These are phyloP conservation scores for Biscutella auriculata DNA, from an alignment of 441 rosid genomes.

Conservation along the genomic window DNA sequence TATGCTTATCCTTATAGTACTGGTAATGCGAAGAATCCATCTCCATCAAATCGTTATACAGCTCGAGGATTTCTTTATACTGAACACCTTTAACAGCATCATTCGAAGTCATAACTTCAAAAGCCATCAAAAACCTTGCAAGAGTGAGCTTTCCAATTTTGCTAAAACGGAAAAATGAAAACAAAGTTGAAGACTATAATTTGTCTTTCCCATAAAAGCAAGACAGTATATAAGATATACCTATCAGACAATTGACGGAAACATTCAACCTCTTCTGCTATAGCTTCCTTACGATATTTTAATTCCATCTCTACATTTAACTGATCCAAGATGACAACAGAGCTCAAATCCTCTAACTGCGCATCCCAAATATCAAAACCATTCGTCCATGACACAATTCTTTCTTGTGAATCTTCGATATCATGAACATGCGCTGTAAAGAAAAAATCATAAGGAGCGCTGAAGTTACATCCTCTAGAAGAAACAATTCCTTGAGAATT, in stretches of 20 bases:
- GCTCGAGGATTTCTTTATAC: slow-evolving; percentile 47
- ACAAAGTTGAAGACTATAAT: background rate
- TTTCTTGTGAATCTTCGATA: slow-evolving; percentile 9
- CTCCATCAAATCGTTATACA: slow-evolving; percentile 52
- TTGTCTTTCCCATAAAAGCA: background rate
- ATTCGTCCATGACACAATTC: slow-evolving; percentile 38
- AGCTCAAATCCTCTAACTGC: slow-evolving; percentile 10
- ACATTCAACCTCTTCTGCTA: slow-evolving; percentile 34
- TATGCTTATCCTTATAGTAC: slow-evolving; percentile 65
- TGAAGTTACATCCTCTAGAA: slow-evolving; percentile 35
- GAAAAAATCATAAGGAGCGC: slow-evolving; percentile 27
- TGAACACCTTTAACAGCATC: slow-evolving; percentile 24
- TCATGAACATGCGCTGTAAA: slow-evolving; percentile 36
- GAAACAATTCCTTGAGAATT: slow-evolving; percentile 56
- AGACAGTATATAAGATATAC: slow-evolving; percentile 26
- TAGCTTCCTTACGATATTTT: slow-evolving; percentile 39
- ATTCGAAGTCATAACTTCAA: slow-evolving; percentile 29
- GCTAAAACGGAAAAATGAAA: slow-evolving; percentile 23
- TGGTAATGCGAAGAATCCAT: slow-evolving; percentile 55
- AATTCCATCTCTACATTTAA: slow-evolving; percentile 23
- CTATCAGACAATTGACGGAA: slow-evolving; percentile 47
- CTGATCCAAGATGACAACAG: background rate
- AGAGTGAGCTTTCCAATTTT: slow-evolving; percentile 91
- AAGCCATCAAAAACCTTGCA: slow-evolving; percentile 73
- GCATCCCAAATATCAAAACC: slow-evolving; percentile 17